Evolutionary conservation across 768 basidiomycete species (phyloP).

Genomic region (Leccinum uliginosum): DNA sequence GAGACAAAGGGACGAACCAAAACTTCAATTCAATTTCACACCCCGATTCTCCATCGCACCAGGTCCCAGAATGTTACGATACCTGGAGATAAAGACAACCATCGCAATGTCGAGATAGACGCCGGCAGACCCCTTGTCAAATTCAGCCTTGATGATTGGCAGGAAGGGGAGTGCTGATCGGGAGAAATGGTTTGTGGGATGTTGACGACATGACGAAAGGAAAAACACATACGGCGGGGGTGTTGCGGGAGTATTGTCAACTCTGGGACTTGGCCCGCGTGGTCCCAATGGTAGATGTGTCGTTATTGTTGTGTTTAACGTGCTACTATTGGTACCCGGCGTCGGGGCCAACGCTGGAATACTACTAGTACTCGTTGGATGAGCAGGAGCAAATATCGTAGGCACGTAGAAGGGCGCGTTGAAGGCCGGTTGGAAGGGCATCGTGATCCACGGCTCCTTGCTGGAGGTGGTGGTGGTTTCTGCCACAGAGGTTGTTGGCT

Average conservation of each 20-base stretch:
- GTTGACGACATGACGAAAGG: background rate
- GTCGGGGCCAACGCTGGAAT: too few species aligned
- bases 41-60: background rate
- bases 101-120: background rate
- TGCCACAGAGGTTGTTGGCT: too few species aligned
- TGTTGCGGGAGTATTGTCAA: background rate
- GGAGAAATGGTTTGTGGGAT: background rate
- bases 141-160: background rate
- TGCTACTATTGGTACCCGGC: too few species aligned
- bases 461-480: too few species aligned
- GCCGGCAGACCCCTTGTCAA: background rate
- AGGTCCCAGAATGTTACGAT: background rate
- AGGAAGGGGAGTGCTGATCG: background rate
- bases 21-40: background rate
- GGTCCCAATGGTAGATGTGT: too few species aligned
- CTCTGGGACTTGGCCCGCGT: background rate
- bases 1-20: background rate
- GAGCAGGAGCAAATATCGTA: background rate
- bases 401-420: background rate
- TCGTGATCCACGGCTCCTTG: background rate
- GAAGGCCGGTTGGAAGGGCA: background rate
- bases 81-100: background rate
- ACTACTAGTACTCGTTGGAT: background rate
- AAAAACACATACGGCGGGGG: background rate
- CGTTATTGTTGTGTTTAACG: too few species aligned